Base-by-base conservation (phyloP, 257 asterid species). In the Nicotiana tabacum region DNA sequence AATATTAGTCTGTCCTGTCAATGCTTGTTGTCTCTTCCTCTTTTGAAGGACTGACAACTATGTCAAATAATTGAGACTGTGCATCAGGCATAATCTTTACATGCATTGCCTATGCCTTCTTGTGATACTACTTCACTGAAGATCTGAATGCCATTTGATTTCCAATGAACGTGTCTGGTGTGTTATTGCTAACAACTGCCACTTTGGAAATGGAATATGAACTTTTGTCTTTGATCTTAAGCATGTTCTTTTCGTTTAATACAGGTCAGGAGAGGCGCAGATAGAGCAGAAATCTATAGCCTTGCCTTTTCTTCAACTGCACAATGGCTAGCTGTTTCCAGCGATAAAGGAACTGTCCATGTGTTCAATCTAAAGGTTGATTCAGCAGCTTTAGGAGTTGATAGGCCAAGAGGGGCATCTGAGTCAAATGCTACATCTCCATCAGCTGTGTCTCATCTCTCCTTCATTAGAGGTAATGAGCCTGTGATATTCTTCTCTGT, bases 181-280 rank as follows among this genome's bases (percentile, higher is more conserved):
- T 76, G 64, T 51, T 74, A 29, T 76, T 76, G 43, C 64, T 48
- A 27, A 15, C 80, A 24, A 46, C 9, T 29, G 64, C 27, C 64
- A 51, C 64, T 76, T 7, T 0, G 37, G 17, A 48, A 76, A 27
- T 51, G 80, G 80, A 29, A 15, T 48, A 8, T 48, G 9, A 30
- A 10, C 80, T 51, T 27, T 27, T 10, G 16, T 48, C 32, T 80
- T 64, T 29, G 0, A 13, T 39, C 12, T 11, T 46, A 39, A 24
- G 27, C 39, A 24, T 65, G 21, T 53, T 29, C 4, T 13, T 53
- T 51, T 35, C 5, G 39, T 87, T 9, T 78, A 82, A 84, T 86
- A 87, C 93, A 96, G 99, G 94, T 96, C 60, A 91, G 99, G 81
- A 90, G 98, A 87, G 98, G 98, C 15, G 94, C 98, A n/a, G 99